Evolutionary conservation across 2,329 filamentous ascomycete genomes (phyloP), one percentile per base, ranked within the genome.

Genomic region (Aspergillus sp.): DNA sequence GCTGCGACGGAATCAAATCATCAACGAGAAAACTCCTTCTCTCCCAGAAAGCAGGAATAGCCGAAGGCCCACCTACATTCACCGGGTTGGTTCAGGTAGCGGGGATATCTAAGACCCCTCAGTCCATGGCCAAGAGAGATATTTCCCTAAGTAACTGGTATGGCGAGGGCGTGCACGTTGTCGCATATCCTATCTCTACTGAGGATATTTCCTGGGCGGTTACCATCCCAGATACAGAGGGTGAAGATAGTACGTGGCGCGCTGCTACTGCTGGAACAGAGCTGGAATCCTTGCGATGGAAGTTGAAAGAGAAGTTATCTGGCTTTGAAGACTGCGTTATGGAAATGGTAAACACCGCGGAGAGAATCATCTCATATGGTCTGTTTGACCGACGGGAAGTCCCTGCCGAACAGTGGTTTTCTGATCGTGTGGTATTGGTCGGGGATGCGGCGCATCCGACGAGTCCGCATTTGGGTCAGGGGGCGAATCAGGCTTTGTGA

Each of bases 381-480:
- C 19, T 59, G 30, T 59, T 55, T 13, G 57, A 59, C 50, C 50
- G 57, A 1, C 8, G 21, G 2, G 45, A 49, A 17, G 3, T 51
- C 8, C 15, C 5, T 1, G 21, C 51, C 4, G 43, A 55, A 23
- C 51, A 50, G 45, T 59, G 57, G 57, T 25, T 48, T 12, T 55
- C 51, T 1, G n/a, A 2, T 2, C 50, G 51, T 1, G 41, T 30
- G 17, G 57, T 59, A n/a, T n/a, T 59, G 32, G 57, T 59, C 5
- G 57, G 57, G n/a, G 51, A 59, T 55, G 57, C 57, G 9, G 57
- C 57, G 9, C 57, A 59, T 55, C 57, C 57, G 2, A 59, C 57
- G 3, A 59, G 41, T 17, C 57, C 57, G 28, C 57, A 59, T 38
- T 25, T 59, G n/a, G 57, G 57, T 0, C 57, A 59, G 21, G 57